These are phyloP conservation scores for Trichoderma polysporum DNA, from an alignment of 2,329 filamentous ascomycete genomes.

Conservation along the genomic window DNA sequence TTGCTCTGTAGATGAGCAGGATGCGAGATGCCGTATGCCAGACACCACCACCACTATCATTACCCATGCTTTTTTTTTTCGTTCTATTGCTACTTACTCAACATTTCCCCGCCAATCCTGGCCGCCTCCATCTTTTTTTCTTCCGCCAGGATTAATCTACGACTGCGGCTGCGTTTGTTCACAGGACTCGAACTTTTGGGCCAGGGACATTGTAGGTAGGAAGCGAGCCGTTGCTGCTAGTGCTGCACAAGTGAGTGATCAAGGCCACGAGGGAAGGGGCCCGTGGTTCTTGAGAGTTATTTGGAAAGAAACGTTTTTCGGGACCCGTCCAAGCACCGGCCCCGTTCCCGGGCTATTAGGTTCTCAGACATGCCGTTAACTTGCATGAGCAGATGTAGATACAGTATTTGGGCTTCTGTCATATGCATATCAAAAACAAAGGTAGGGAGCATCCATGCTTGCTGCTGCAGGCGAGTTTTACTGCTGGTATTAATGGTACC, in stretches of 20 bases:
- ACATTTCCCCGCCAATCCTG: neutral
- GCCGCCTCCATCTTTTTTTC: neutral
- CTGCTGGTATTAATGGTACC: neutral
- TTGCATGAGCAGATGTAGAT: neutral
- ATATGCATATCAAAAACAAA: neutral
- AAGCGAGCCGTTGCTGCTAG: conserved; percentile 1
- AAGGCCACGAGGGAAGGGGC: neutral
- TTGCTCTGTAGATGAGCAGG: neutral
- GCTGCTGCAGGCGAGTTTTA: neutral
- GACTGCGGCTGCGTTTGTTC: neutral
- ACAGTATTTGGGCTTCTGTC: neutral
- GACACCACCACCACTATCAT: neutral
- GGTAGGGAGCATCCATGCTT: neutral
- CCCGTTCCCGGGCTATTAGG: neutral
- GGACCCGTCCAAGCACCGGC: neutral
- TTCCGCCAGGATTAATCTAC: neutral
- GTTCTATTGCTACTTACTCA: neutral
- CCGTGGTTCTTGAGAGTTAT: neutral
- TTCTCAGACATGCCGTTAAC: neutral
- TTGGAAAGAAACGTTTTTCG: neutral
- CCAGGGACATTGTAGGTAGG: neutral
- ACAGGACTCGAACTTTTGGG: neutral
- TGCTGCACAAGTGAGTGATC: neutral
- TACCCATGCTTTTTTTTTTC: neutral
- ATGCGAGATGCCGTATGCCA: conserved; percentile 8